Conservation (phyloP, 176 grass and related monocot genomes). For the Cenchrus purpureus region DNA sequence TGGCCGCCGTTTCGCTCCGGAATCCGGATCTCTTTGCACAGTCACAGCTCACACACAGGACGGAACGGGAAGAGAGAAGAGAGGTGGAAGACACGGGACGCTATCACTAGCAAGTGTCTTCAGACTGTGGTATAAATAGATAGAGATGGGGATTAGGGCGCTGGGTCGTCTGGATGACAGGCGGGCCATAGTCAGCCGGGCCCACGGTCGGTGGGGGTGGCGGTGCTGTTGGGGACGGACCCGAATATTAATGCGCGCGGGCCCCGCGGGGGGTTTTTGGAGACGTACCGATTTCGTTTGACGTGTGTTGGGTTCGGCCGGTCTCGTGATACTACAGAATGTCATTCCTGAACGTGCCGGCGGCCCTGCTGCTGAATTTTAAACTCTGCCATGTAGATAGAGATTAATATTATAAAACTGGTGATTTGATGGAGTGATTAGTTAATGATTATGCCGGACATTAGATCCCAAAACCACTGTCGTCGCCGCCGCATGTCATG, state of each 20-base stretch:
- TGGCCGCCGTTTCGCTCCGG: conserved; percentile 33
- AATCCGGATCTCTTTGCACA: conserved; percentile 35
- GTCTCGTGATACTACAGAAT: conserved; percentile 54
- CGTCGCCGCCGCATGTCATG: conserved; percentile 25
- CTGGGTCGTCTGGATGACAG: background rate
- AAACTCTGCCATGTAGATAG: background rate
- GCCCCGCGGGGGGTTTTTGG: conserved; percentile 24
- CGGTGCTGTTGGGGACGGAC: conserved; percentile 23
- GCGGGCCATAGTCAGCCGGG: rapidly evolving
- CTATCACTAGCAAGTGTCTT: background rate
- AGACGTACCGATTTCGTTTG: conserved; percentile 42
- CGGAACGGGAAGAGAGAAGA: conserved; percentile 29
- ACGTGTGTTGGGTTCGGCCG: conserved; percentile 29
- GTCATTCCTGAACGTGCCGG: background rate
- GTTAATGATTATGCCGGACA: conserved; percentile 19
- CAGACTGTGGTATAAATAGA: conserved; percentile 9
- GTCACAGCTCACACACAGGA: conserved; percentile 10
- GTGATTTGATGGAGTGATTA: background rate
- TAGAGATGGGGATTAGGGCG: background rate
- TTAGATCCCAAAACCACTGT: conserved; percentile 43
- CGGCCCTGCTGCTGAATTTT: background rate
- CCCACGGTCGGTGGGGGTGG: conserved; percentile 28
- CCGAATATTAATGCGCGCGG: conserved; percentile 11
- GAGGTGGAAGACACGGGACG: conserved; percentile 10
- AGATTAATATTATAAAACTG: background rate